phyloP scores from a whole-genome alignment of 2,329 filamentous ascomycete species.

The Corynespora cassiicola region DNA sequence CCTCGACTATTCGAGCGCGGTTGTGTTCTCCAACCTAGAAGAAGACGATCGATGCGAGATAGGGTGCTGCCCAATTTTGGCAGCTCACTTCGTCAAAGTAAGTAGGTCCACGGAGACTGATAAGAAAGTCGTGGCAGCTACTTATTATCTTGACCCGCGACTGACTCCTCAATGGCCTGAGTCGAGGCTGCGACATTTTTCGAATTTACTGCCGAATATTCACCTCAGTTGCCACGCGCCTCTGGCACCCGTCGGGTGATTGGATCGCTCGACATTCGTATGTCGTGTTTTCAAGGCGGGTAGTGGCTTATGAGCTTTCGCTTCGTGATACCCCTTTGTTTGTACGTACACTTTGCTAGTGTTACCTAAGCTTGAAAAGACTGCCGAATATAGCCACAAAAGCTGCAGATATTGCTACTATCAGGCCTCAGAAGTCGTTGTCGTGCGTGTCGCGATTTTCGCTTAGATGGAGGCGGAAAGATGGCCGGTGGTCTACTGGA shows the following conservation, averaged over 20 bases:
- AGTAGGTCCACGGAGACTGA: slow-evolving; percentile 3
- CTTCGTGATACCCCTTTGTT: too few relatives aligned
- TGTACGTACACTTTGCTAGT: too few relatives aligned
- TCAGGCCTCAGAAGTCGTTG: neutral
- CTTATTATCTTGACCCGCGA: neutral
- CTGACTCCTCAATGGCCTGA: too few relatives aligned
- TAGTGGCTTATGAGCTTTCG: too few relatives aligned
- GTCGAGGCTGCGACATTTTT: too few relatives aligned
- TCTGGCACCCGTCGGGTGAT: too few relatives aligned
- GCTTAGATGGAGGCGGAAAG: slow-evolving; percentile 1
- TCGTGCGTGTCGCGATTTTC: slow-evolving; percentile 2
- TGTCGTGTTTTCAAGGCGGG: too few relatives aligned
- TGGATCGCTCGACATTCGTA: too few relatives aligned
- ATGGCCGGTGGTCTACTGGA: slow-evolving; percentile 5
- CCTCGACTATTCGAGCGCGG: slow-evolving; percentile 14
- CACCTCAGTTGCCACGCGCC: too few relatives aligned
- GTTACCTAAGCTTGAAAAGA: too few relatives aligned
- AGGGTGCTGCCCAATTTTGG: slow-evolving; percentile 12
- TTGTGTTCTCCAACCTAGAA: slow-evolving; percentile 14
- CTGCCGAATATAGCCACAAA: neutral
- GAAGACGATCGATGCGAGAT: slow-evolving; percentile 12
- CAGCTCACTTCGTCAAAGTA: slow-evolving; percentile 9
- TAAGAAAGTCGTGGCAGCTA: neutral
- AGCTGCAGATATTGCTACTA: neutral
- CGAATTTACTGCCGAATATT: too few relatives aligned